Percentiles rank a stretch among this genome's conserved stretches.
Conservation (phyloP, 805 yeast species). For the Yamadazyma sp. region DNA sequence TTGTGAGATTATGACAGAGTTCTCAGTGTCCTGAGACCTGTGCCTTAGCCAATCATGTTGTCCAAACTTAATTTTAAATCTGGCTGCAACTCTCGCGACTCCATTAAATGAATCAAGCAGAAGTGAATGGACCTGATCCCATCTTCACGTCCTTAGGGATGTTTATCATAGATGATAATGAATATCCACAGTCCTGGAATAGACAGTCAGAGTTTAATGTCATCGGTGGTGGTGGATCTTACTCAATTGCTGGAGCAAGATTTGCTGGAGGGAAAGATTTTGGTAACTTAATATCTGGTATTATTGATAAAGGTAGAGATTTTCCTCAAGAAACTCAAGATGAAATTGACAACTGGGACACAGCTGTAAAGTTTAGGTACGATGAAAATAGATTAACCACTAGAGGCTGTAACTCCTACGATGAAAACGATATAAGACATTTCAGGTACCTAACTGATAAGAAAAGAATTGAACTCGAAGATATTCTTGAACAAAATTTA, state of each 20-base stretch:
- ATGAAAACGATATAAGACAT: slow-evolving; percentile 48
- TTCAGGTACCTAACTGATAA: slow-evolving; percentile 66
- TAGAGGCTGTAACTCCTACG: slow-evolving; percentile 77
- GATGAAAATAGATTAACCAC: slow-evolving; percentile 61
- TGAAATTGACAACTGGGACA: slow-evolving; percentile 56
- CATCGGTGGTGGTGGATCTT: slow-evolving; percentile 90
- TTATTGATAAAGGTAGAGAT: slow-evolving; percentile 78
- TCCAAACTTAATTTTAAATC: too few species aligned
- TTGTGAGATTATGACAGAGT: too few species aligned
- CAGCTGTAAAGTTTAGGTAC: slow-evolving; percentile 55
- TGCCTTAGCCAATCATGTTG: too few species aligned
- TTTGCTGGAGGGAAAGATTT: slow-evolving; percentile 41
- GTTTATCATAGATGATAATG: slow-evolving; percentile 87
- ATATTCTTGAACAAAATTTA: slow-evolving; percentile 42
- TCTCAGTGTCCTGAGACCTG: background rate
- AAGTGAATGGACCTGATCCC: background rate
- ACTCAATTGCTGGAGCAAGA: slow-evolving; percentile 72
- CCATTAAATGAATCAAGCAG: background rate
- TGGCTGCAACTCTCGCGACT: background rate
- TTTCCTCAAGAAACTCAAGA: slow-evolving; percentile 52
- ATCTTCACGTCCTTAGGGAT: slow-evolving; percentile 49
- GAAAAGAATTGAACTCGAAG: slow-evolving; percentile 54
- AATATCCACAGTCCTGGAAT: slow-evolving; percentile 41
- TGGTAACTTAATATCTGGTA: slow-evolving; percentile 51
- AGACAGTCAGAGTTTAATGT: slow-evolving; percentile 44